Evolutionary conservation across 2,329 filamentous ascomycete genomes (phyloP).

Genomic region (Sporothrix dimorphospora): DNA sequence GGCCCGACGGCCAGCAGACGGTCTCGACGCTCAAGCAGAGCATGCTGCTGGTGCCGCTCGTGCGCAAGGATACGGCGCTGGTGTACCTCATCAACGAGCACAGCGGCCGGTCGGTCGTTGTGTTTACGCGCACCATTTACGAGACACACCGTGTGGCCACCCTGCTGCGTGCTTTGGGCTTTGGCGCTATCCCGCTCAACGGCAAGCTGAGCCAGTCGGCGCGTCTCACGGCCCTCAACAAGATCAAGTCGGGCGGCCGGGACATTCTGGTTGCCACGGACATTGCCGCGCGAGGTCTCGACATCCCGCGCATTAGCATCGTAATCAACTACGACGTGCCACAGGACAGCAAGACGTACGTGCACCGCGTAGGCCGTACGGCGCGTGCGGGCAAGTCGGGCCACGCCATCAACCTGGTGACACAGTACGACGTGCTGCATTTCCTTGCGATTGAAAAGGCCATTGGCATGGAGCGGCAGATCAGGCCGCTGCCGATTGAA

Average conservation of each 20-base stretch:
- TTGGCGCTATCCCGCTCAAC: slow-evolving; percentile 89
- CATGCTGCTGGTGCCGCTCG: slow-evolving; percentile 83
- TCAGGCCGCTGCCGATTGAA: slow-evolving; percentile 68
- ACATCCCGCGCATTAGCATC: slow-evolving; percentile 87
- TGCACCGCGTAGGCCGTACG: slow-evolving; percentile 86
- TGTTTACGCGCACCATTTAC: slow-evolving; percentile 91
- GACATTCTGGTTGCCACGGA: slow-evolving; percentile 92
- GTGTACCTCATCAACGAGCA: slow-evolving; percentile 86
- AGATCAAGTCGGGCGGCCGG: slow-evolving; percentile 79
- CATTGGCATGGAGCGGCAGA: slow-evolving; percentile 67
- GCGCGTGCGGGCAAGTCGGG: slow-evolving; percentile 85
- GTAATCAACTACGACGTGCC: slow-evolving; percentile 87
- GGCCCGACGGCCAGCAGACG: slow-evolving; percentile 71
- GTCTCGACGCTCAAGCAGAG: slow-evolving; percentile 86
- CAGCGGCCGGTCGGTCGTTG: slow-evolving; percentile 80
- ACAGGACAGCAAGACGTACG: slow-evolving; percentile 84
- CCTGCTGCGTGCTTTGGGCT: slow-evolving; percentile 79
- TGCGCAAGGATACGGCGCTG: slow-evolving; percentile 87
- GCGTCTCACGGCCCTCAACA: slow-evolving; percentile 83
- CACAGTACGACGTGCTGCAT: slow-evolving; percentile 84
- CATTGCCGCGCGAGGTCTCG: slow-evolving; percentile 88
- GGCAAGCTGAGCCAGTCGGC: slow-evolving; percentile 88
- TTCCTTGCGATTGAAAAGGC: slow-evolving; percentile 81
- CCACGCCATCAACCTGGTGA: slow-evolving; percentile 78
- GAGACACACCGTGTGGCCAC: slow-evolving; percentile 87